Base-by-base conservation (phyloP, 306 rosid species). In the Cucurbita argyrosperma region DNA sequence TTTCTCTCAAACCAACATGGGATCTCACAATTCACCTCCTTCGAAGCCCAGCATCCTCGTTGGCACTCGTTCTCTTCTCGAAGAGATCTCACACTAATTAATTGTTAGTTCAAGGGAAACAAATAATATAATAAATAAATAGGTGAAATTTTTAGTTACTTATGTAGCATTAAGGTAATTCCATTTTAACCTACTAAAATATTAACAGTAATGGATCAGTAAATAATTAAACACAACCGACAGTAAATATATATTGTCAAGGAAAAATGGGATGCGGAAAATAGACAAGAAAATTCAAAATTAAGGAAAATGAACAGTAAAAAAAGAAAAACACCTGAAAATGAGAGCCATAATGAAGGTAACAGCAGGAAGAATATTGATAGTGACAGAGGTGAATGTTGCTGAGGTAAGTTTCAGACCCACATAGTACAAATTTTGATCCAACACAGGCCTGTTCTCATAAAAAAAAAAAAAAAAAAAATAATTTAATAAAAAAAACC, bases 321-420 rank as follows among this genome's bases (percentile, higher is more conserved):
- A 23, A 52, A 21, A 21, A 21, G 19, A 21, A 21, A 55, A 18
- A 50, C 78, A 95, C 99, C 99, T 84, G 96, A 95, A 95, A 76
- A 78, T 76, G 83, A 91, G 84, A 55, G 99, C 99, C 97, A 95
- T 81, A 15, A 89, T 23, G 79, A 95, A 95, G 71, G 99, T 95
- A 7, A 95, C 81, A 68, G 99, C 99, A 3, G 99, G 99, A 51
- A 95, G 92, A 68, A 91, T 82, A 58, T 95, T 95, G 66, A 89
- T 76, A 3, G 77, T 77, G 58, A 96, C 96, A 5, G 99, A 85
- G 50, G 96, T 87, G 83, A 89, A 95, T 52, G 99, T 95, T 80
- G 99, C 96, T 35, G 99, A 87, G 62, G 99, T 91, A 84, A 72
- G 54, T 80, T 91, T 85, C 96, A 95, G 87, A 8, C 99, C 99